phyloP scores from a whole-genome alignment of 306 rosid species.

The Myrica gale region DNA sequence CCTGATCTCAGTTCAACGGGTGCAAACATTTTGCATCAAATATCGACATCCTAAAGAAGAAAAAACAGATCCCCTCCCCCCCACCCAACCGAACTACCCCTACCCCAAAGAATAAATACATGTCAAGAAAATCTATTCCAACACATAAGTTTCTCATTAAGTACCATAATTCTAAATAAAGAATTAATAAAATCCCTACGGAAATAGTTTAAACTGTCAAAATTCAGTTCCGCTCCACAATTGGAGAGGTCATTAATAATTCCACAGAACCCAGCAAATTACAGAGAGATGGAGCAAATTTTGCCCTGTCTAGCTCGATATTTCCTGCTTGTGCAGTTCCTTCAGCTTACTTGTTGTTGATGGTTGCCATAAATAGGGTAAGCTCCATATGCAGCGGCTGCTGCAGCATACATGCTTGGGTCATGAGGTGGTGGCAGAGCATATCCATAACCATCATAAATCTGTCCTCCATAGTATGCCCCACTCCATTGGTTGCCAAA shows the following conservation, averaged over 20 bases:
- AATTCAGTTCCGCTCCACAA: conserved; percentile 82
- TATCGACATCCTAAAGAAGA: no score
- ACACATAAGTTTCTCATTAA: conserved; percentile 37
- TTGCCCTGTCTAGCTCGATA: conserved; percentile 28
- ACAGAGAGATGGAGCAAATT: conserved; percentile 37
- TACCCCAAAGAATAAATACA: no score
- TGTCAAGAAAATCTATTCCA: conserved; percentile 34
- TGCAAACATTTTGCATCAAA: no score
- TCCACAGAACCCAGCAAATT: conserved; percentile 51
- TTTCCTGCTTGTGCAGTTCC: conserved; percentile 38
- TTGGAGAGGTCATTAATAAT: conserved; percentile 60
- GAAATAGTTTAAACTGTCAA: conserved; percentile 60
- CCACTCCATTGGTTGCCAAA: conserved; percentile 72
- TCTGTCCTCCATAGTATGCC: conserved; percentile 70
- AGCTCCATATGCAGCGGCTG: conserved; percentile 67
- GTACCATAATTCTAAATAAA: conserved; percentile 47
- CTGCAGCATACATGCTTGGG: conserved; percentile 68
- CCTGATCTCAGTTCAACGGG: no score
- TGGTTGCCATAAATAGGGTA: conserved; percentile 83
- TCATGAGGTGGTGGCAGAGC: conserved; percentile 77
- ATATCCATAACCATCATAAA: conserved; percentile 88
- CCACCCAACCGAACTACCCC: no score
- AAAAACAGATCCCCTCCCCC: no score
- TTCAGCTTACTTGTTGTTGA: conserved; percentile 94
- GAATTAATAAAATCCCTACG: conserved; percentile 58